phyloP scores from a whole-genome alignment of 176 grass and related monocot genomes.

The Olyra latifolia region DNA sequence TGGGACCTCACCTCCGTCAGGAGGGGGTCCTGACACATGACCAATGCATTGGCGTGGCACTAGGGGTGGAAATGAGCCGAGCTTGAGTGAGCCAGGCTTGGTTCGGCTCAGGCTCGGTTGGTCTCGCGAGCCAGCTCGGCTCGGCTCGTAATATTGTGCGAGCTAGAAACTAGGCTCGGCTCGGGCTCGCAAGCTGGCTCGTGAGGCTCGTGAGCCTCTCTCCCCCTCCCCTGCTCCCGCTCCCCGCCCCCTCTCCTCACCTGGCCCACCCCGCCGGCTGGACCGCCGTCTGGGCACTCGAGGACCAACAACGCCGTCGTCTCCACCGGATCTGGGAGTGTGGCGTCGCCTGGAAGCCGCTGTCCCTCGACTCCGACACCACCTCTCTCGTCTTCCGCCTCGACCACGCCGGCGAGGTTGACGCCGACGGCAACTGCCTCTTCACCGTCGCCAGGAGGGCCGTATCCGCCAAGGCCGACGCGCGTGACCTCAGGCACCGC shows the following conservation, averaged over 20 bases:
- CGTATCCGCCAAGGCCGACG: conserved; percentile 50
- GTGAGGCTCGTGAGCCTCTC: no score
- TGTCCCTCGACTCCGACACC: background rate
- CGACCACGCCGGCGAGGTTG: conserved; percentile 85
- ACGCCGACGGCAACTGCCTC: conserved; percentile 92
- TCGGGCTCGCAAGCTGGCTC: no score
- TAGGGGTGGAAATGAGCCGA: no score
- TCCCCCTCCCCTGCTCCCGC: conserved; percentile 43
- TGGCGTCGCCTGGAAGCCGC: conserved; percentile 77
- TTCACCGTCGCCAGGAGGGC: conserved; percentile 74
- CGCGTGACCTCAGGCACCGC: conserved; percentile 71
- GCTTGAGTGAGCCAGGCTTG: no score
- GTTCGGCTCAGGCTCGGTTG: no score
- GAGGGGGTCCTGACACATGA: no score
- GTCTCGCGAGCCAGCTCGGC: no score
- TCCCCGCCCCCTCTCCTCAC: conserved; percentile 46
- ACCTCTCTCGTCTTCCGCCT: conserved; percentile 54
- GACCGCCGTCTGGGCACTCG: conserved; percentile 63
- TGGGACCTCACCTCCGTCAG: no score
- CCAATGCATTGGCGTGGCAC: no score
- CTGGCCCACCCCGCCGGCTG: conserved; percentile 54
- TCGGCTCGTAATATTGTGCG: no score
- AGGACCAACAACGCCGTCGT: conserved; percentile 84
- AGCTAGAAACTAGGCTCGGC: no score
- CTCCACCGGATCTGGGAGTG: conserved; percentile 80